Evolutionary conservation across 2,329 filamentous ascomycete species (phyloP).

Genomic region (Sporothrix curviconia): DNA sequence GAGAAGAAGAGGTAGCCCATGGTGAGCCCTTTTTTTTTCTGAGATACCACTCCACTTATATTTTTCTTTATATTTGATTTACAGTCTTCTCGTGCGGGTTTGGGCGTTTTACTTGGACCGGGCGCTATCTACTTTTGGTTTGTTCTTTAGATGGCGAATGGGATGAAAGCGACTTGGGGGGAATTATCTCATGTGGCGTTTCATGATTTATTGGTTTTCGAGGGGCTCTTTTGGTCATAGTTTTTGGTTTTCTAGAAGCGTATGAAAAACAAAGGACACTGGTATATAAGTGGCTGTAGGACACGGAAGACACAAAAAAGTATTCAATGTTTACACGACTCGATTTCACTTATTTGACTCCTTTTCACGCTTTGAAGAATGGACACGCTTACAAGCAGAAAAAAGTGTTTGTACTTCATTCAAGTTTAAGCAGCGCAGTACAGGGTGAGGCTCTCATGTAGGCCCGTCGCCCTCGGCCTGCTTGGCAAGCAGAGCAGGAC

Average conservation of each 20-base stretch:
- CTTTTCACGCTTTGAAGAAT: too few species aligned
- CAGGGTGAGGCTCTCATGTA: too few species aligned
- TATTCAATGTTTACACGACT: neutral
- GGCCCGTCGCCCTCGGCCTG: too few species aligned
- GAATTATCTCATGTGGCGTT: neutral
- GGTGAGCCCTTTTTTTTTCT: neutral
- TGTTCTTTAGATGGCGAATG: conserved; percentile 1
- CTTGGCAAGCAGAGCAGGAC: too few species aligned
- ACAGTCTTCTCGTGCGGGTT: neutral
- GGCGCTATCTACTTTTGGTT: neutral
- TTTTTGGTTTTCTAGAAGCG: neutral
- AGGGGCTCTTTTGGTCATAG: neutral
- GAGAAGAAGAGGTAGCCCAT: too few species aligned
- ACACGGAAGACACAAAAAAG: neutral
- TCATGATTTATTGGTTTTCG: neutral
- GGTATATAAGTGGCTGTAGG: neutral
- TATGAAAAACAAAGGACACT: too few species aligned
- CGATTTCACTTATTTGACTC: neutral
- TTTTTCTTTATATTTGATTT: neutral
- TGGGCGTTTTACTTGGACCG: neutral
- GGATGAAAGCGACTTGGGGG: neutral
- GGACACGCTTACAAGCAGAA: too few species aligned
- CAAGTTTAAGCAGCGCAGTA: too few species aligned
- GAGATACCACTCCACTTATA: conserved; percentile 8
- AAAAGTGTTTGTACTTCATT: too few species aligned